A percentile compares a stretch with the other conserved stretches of the same genome.
Conservation (phyloP, 768 basidiomycete genomes). For the Tephrocybe sp. region DNA sequence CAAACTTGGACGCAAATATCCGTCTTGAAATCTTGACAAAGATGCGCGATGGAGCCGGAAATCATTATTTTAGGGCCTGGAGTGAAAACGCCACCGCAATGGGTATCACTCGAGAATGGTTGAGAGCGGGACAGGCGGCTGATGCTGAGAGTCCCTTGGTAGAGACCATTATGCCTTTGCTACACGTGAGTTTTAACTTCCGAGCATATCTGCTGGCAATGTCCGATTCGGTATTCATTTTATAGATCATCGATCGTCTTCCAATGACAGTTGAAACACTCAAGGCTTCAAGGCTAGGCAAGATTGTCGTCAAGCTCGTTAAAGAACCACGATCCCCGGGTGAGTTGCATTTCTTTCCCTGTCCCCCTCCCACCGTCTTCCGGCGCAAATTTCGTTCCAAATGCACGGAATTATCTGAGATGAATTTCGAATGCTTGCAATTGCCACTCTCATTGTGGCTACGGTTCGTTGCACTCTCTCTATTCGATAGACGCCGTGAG, state of each 20-base stretch:
- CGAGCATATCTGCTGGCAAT: background rate
- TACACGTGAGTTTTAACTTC: conserved; percentile 68
- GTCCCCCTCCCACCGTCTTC: conserved; percentile 8
- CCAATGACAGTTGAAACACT: conserved; percentile 71
- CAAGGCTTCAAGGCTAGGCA: conserved; percentile 73
- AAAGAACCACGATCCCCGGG: conserved; percentile 77
- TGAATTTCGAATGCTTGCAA: conserved; percentile 13
- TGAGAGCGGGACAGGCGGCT: conserved; percentile 63
- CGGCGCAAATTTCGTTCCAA: conserved; percentile 2
- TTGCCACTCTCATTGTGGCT: background rate
- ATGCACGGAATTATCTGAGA: conserved; percentile 11
- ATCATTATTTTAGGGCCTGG: conserved; percentile 88
- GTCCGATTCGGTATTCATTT: background rate
- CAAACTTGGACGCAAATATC: conserved; percentile 61
- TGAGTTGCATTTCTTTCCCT: conserved; percentile 48
- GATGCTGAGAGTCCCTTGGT: conserved; percentile 53
- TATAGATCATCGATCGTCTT: conserved; percentile 79
- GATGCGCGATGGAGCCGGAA: conserved; percentile 80
- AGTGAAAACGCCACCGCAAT: conserved; percentile 72
- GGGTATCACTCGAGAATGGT: conserved; percentile 79
- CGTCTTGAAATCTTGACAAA: conserved; percentile 76
- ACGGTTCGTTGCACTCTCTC: conserved; percentile 2
- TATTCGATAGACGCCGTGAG: conserved; percentile 30
- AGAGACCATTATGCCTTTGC: conserved; percentile 82
- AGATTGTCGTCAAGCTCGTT: conserved; percentile 70